phyloP scores from a whole-genome alignment of 495 filamentous ascomycete species.

The Neurospora sp. region DNA sequence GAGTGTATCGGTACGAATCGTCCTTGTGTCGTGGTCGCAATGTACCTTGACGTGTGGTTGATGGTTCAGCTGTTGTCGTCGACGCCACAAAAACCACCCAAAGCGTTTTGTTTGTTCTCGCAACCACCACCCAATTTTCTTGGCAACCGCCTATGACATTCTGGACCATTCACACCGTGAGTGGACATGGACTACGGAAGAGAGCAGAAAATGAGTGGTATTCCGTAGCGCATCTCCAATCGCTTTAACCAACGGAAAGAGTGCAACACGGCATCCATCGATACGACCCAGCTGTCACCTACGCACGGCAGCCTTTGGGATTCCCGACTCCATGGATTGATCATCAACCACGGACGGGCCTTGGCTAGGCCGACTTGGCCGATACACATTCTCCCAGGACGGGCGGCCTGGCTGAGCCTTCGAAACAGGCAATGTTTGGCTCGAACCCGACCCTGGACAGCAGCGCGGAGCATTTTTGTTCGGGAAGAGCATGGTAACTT shows the following conservation, averaged over 20 bases:
- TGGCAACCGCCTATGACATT: background rate
- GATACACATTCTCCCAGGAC: background rate
- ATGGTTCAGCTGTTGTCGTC: background rate
- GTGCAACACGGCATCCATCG: background rate
- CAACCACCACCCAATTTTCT: background rate
- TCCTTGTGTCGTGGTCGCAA: background rate
- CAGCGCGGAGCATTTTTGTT: background rate
- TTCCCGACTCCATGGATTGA: background rate
- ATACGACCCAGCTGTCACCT: background rate
- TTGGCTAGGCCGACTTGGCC: background rate
- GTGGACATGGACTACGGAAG: background rate
- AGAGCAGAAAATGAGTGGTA: background rate
- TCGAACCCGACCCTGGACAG: background rate
- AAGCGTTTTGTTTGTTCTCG: background rate
- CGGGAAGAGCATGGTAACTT: background rate
- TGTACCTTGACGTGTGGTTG: background rate
- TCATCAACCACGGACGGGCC: background rate
- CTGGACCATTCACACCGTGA: background rate
- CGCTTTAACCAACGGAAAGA: background rate
- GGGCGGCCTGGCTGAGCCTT: background rate
- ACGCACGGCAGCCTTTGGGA: background rate
- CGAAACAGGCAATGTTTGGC: background rate
- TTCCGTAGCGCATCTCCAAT: background rate
- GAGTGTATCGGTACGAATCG: background rate
- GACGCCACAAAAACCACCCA: background rate